Base-by-base conservation (phyloP, 768 basidiomycete genomes). In the Kwoniella dendrophila region DNA sequence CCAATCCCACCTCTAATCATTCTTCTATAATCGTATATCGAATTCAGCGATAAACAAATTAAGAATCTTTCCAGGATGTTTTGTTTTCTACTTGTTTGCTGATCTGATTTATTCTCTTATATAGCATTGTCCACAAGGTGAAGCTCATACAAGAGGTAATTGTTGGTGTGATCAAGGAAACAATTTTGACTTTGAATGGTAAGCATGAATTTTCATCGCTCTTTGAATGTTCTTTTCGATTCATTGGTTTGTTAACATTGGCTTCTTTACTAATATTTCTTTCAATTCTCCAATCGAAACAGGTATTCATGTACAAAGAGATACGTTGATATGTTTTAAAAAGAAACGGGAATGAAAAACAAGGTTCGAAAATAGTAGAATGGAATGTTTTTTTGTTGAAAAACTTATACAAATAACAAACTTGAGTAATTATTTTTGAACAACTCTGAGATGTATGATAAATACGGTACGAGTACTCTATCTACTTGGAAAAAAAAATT, bases 221-320 rank as follows among this genome's bases (percentile, higher is more conserved):
- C n/a, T n/a, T 43, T 8, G 11, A 43, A 7, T 20, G 6, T 11
- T 10, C 12, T 43, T 20, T 20, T 43, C 7, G 6, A 14, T 6
- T 43, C 8, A 11, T 20, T 43, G 12, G 41, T 43, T 20, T 43
- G 11, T 43, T 7, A 20, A 11, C 7, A 8, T 18, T 38, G 8
- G 36, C 18, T 18, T 38, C 36, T 38, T 29, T 6, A 26, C 32
- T 50, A 6, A 14, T 50, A 16, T 27, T 26, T 50, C 27, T 8
- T 33, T 7, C 27, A 8, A 33, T 14, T 29, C 29, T 16, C 1
- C 29, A 22, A 20, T 26, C 6, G 36, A 20, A n/a, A 45, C 44
- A 79, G 90, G 89, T 94, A 94, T 80, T 93, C 91, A 20, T 95
- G 92, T 77, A 81, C 92, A 69, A 87, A 86, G 63, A 84, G 84